Percentiles rank a stretch among this genome's conserved stretches.
Evolutionary conservation across 2,329 filamentous ascomycete species (phyloP).

Genomic region (Colletotrichum cuscutae): DNA sequence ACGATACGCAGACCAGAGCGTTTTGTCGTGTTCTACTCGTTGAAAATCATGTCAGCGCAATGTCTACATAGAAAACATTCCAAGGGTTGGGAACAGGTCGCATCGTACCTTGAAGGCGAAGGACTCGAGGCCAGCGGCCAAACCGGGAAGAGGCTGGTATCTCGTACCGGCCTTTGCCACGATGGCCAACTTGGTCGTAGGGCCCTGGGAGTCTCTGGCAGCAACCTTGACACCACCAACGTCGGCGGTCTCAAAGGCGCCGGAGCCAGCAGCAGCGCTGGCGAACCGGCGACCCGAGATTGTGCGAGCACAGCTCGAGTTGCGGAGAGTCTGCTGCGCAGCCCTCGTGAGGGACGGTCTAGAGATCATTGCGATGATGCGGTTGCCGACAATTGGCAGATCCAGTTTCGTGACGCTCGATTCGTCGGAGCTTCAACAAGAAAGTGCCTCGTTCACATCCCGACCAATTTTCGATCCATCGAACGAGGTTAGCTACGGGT

Average conservation of each 20-base stretch:
- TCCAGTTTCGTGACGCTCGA: constrained; percentile 36
- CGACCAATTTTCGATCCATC: constrained; percentile 38
- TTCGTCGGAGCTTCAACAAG: constrained; percentile 37
- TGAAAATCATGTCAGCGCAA: constrained; percentile 23
- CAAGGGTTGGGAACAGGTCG: neutral
- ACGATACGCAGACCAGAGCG: constrained; percentile 92
- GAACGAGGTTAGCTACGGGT: constrained; percentile 36
- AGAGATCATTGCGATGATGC: constrained; percentile 70
- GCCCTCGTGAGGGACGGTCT: constrained; percentile 69
- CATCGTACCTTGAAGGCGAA: constrained; percentile 92
- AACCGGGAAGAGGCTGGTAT: constrained; percentile 89
- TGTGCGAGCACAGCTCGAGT: constrained; percentile 66
- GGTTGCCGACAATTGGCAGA: constrained; percentile 66
- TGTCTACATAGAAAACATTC: neutral
- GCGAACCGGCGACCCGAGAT: constrained; percentile 62
- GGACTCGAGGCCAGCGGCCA: constrained; percentile 89
- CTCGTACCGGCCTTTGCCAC: constrained; percentile 95
- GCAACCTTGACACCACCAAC: constrained; percentile 91
- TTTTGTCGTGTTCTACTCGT: constrained; percentile 79
- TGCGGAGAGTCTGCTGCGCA: constrained; percentile 67
- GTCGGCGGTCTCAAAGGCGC: constrained; percentile 89
- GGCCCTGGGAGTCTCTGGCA: constrained; percentile 87
- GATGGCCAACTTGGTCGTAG: constrained; percentile 89
- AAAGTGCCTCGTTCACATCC: constrained; percentile 37
- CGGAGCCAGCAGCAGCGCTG: constrained; percentile 72